Evolutionary conservation across 2,329 filamentous ascomycete species (phyloP).

Genomic region (Diaporthe vexans): DNA sequence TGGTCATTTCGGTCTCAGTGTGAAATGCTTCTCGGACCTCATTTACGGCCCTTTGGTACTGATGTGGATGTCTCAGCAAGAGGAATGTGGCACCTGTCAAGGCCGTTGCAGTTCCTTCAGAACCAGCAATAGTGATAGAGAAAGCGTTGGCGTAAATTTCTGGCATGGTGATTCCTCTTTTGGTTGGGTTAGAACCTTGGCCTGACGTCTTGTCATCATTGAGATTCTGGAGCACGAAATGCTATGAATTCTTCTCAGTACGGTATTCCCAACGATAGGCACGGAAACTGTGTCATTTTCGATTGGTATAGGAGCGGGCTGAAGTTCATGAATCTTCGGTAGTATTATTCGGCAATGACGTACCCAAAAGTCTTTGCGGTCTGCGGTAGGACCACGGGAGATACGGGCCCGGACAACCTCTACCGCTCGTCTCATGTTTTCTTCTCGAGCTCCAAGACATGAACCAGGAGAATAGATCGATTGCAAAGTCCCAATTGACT

Average conservation of each 20-base stretch:
- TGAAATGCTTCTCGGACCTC: background rate
- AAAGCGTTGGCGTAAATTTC: conserved; percentile 13
- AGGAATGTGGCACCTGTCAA: conserved; percentile 7
- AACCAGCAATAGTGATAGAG: conserved; percentile 15
- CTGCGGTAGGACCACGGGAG: conserved; percentile 1
- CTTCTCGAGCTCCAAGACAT: background rate
- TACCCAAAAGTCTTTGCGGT: conserved; percentile 23
- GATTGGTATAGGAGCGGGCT: too few relatives aligned
- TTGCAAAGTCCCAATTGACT: background rate
- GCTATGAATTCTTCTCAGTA: background rate
- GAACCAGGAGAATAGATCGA: background rate
- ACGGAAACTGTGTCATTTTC: too few relatives aligned
- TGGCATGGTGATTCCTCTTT: conserved; percentile 2
- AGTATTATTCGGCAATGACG: too few relatives aligned
- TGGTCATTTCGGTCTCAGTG: background rate
- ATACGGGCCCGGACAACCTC: conserved; percentile 3
- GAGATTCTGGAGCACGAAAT: conserved; percentile 10
- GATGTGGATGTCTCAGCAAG: background rate
- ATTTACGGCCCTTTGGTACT: background rate
- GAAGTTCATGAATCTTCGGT: too few relatives aligned
- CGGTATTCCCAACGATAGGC: too few relatives aligned
- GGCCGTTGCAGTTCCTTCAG: conserved; percentile 18
- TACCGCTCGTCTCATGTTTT: conserved; percentile 15
- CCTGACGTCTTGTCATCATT: background rate
- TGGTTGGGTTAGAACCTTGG: background rate